Evolutionary conservation across 148 eudicot genomes (phyloP), one percentile per base, ranked within the genome.

Genomic region (Selenicereus undatus): DNA sequence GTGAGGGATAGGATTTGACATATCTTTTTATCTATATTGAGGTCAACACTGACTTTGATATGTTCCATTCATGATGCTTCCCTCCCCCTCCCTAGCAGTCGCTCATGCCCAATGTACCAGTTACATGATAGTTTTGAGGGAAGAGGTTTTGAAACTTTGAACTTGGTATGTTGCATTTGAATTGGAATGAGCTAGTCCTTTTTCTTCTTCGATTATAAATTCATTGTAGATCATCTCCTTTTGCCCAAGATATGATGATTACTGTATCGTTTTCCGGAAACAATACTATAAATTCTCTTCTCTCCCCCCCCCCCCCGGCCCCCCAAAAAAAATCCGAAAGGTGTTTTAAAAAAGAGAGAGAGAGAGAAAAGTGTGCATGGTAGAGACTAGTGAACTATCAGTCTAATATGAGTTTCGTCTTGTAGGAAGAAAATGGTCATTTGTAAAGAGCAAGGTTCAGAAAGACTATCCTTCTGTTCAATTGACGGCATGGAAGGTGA

Each of bases 401-500:
- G 56, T 52, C 17, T 75, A 26, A 51, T 29, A 20, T 9, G 36
- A 71, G 54, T 81, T 70, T 73, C 30, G 24, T 77, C 32, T 24
- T 39, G 30, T 86, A 91, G 94, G 92, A 58, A 88, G 90, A 75
- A 66, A 90, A 54, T 89, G 90, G 90, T 65, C 84, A 27, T 66
- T 82, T 60, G 94, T 91, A 3, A 88, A 82, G 74, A 84, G 70
- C 32, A 91, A 91, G 84, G 86, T 91, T 42, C 75, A 56, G 75
- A 88, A 86, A 17, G 94, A 91, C 85, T 91, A 87, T 73, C 89
- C 94, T 73, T 73, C 89, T 32, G 78, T 91, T 35, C 94, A 91
- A 73, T 78, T 84, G 27, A 88, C 91, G 62, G 88, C 94, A 42
- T 91, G 92, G 91, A 91, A 86, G 90, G 92, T 89, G 87, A 66